Evolutionary conservation across 2,329 filamentous ascomycete genomes (phyloP).

Genomic region (Chaetomiaceae sp.): DNA sequence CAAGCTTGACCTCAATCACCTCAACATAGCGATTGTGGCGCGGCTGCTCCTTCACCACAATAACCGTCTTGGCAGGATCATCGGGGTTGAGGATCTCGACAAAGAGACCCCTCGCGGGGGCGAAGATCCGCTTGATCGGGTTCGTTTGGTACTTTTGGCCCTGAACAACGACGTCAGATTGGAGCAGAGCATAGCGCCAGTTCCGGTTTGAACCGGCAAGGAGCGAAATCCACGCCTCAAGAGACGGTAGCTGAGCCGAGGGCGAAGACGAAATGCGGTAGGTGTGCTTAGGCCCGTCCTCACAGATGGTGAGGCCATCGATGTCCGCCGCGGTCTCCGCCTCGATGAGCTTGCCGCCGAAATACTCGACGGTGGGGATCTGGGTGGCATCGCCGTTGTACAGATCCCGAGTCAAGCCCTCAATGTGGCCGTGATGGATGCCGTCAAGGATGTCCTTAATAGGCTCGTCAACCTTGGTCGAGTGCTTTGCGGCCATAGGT

Average conservation of each 20-base stretch:
- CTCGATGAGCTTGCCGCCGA: constrained; percentile 81
- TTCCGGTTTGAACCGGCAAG: constrained; percentile 81
- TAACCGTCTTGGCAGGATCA: constrained; percentile 75
- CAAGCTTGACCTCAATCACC: constrained; percentile 79
- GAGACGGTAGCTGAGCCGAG: constrained; percentile 67
- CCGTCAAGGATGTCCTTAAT: constrained; percentile 91
- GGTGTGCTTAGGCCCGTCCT: constrained; percentile 73
- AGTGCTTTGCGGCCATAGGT: constrained; percentile 87
- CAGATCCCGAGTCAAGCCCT: constrained; percentile 70
- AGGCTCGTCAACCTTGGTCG: constrained; percentile 84
- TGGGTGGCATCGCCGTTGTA: constrained; percentile 69
- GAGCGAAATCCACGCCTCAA: constrained; percentile 82
- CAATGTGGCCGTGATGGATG: constrained; percentile 85
- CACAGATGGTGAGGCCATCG: constrained; percentile 79
- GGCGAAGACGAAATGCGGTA: constrained; percentile 78
- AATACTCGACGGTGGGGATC: constrained; percentile 89
- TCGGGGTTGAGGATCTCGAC: constrained; percentile 84
- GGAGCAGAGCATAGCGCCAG: constrained; percentile 93
- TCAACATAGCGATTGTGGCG: constrained; percentile 81
- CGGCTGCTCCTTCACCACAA: constrained; percentile 82
- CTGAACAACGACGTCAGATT: constrained; percentile 89
- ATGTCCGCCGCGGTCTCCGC: constrained; percentile 68
- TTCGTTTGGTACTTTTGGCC: constrained; percentile 97
- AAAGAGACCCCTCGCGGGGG: constrained; percentile 77
- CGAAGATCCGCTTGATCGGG: constrained; percentile 86